These are phyloP conservation scores for Phytophthora litchii DNA, from an alignment of 352 stramenopile genomes.

Conservation along the genomic window DNA sequence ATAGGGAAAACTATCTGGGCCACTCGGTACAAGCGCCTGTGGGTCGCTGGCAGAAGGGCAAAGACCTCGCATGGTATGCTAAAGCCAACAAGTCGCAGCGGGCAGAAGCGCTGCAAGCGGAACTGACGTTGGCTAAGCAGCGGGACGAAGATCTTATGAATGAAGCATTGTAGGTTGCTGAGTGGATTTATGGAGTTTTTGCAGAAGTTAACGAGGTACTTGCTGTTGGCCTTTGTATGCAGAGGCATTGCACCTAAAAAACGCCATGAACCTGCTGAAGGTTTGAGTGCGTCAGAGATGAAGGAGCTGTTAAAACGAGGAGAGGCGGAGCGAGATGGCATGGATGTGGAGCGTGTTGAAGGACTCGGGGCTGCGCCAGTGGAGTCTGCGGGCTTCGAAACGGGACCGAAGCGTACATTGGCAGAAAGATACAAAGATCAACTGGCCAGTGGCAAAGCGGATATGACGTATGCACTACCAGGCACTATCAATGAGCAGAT, in stretches of 20 bases:
- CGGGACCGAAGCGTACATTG: constrained; percentile 66
- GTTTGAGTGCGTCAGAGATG: constrained; percentile 79
- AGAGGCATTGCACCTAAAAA: constrained; percentile 73
- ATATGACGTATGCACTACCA: constrained; percentile 70
- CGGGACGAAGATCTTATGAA: constrained; percentile 92
- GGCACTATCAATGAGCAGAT: constrained; percentile 38
- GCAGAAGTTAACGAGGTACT: constrained; percentile 6
- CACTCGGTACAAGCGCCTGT: constrained; percentile 89
- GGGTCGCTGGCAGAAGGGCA: constrained; percentile 88
- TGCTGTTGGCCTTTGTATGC: constrained; percentile 1
- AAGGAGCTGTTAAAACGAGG: constrained; percentile 88
- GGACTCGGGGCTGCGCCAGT: constrained; percentile 81
- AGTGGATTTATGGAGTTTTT: neutral
- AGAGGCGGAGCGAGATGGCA: constrained; percentile 67
- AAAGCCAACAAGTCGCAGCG: constrained; percentile 73
- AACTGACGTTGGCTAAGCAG: constrained; percentile 79
- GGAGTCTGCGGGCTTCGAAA: constrained; percentile 45
- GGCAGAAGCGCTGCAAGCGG: constrained; percentile 54
- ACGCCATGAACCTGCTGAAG: constrained; percentile 45
- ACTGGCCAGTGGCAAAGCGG: constrained; percentile 51
- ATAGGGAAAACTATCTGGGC: constrained; percentile 92
- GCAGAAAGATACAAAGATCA: constrained; percentile 75
- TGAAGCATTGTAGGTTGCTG: constrained; percentile 73
- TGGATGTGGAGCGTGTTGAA: constrained; percentile 84
- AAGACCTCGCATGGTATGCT: constrained; percentile 91